Base-by-base conservation (phyloP, 2,329 filamentous ascomycete genomes). In the Phoma herbarum region DNA sequence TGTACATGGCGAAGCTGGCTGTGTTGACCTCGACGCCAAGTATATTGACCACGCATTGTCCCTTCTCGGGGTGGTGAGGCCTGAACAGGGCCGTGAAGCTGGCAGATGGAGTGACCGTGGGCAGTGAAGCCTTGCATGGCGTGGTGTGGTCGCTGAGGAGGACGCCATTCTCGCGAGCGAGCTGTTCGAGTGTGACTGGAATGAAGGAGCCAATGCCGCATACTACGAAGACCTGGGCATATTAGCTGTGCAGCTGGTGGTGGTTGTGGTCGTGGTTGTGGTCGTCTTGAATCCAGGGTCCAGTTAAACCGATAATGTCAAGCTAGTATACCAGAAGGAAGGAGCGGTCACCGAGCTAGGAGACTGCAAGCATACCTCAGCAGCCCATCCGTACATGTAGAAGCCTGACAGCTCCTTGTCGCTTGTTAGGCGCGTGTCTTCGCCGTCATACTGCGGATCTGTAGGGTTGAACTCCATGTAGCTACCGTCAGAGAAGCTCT, bases 1-100 rank as follows among this genome's bases (percentile, higher is more conserved):
- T 97, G 79, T 98, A 98, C 92, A 98, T 96, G 75, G 93, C 94
- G 77, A 98, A 97, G 77, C 91, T 96, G 33, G 94, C 93, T 0
- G 94, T 97, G 78, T 98, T 98, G 79, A 99, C 89, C 71, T 96
- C 89, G 59, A 90, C 77, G 6, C 94, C 94, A 23, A 96, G 80
- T 5, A 98, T 82, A 63, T 89, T 86, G 59, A 98, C 87, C 59
- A 98, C 82, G 73, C 95, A 99, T 75, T 96, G 92, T 52, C 65
- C 72, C 22, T 66, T 67, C 4, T 76, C 74, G 2, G 50, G 50
- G 29, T 64, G 65, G 25, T 66, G 55, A n/a, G 73, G 69, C n/a
- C 41, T 61, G 43, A 64, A 61, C 8, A 69, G 45, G 12, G 66
- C 49, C 22, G 67, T 57, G 57, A 68, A 66, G 31, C 65, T 49